phyloP scores from a whole-genome alignment of 1,139 yeast species.

The Lodderomyces orthopsilosis region DNA sequence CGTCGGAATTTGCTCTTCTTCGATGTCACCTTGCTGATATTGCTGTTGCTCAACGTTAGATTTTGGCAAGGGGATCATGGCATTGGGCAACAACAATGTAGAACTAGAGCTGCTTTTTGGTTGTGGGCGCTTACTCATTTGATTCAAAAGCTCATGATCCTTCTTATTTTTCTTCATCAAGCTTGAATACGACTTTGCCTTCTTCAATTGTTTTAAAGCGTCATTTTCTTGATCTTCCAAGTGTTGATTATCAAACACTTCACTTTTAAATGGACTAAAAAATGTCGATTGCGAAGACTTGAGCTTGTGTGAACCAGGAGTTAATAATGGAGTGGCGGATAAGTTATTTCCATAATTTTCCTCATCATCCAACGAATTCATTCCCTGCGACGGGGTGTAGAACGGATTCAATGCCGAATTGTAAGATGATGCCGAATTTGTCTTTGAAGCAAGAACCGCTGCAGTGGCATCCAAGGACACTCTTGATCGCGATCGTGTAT shows the following conservation, averaged over 20 bases:
- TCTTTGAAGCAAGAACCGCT: slow-evolving; percentile 18
- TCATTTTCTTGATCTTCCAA: slow-evolving; percentile 42
- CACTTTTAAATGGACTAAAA: slow-evolving; percentile 22
- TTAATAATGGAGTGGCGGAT: slow-evolving; percentile 33
- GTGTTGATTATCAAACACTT: slow-evolving; percentile 11
- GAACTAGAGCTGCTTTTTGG: not conserved
- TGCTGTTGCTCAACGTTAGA: not conserved
- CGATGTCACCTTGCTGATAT: slow-evolving; percentile 1
- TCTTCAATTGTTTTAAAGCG: slow-evolving; percentile 41
- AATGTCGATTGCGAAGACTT: slow-evolving; percentile 11
- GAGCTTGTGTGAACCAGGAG: slow-evolving; percentile 18
- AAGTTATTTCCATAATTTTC: slow-evolving; percentile 1
- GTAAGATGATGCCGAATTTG: slow-evolving; percentile 17
- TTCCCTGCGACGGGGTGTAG: slow-evolving; percentile 41
- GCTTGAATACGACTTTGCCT: slow-evolving; percentile 35
- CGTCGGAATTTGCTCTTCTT: slow-evolving; percentile 7
- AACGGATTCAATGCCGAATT: slow-evolving; percentile 37
- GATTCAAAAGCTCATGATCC: not conserved
- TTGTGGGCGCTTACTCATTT: slow-evolving; percentile 1
- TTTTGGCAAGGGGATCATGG: not conserved
- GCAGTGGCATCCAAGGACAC: slow-evolving; percentile 33
- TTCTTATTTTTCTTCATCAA: slow-evolving; percentile 10
- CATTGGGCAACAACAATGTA: not conserved
- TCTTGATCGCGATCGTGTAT: slow-evolving; percentile 41
- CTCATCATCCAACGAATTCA: slow-evolving; percentile 34